Evolutionary conservation across 2,329 filamentous ascomycete genomes (phyloP).

Genomic region (Aspergillus ustus): DNA sequence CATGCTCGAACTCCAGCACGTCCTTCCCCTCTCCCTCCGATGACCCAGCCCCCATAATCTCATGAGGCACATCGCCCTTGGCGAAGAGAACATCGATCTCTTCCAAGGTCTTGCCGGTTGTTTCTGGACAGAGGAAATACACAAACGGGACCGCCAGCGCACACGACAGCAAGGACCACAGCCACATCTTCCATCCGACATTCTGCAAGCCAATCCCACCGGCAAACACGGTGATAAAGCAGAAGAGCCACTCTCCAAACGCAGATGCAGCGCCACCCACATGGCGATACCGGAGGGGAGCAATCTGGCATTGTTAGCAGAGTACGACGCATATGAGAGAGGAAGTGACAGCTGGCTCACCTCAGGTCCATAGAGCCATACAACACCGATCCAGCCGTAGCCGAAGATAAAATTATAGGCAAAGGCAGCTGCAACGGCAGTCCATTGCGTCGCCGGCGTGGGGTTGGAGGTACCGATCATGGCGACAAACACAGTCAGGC

Average conservation of each 20-base stretch:
- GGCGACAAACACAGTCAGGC: slow-evolving; percentile 1
- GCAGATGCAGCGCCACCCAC: slow-evolving; percentile 1
- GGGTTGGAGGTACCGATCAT: neutral
- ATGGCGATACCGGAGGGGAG: neutral
- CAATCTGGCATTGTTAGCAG: neutral
- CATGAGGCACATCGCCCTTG: neutral
- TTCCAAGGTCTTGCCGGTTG: neutral
- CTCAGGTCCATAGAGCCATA: slow-evolving; percentile 3
- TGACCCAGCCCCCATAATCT: neutral
- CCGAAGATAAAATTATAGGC: slow-evolving; percentile 8
- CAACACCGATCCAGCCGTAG: slow-evolving; percentile 7
- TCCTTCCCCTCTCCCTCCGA: neutral
- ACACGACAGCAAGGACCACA: slow-evolving; percentile 4
- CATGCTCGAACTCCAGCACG: neutral
- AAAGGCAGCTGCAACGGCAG: neutral
- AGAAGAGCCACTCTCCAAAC: slow-evolving; percentile 6
- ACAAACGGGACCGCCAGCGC: slow-evolving; percentile 1
- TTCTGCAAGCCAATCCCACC: slow-evolving; percentile 6
- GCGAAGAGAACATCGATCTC: slow-evolving; percentile 7
- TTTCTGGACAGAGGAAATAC: slow-evolving; percentile 7
- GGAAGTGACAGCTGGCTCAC: neutral
- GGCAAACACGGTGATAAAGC: slow-evolving; percentile 6
- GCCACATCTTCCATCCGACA: slow-evolving; percentile 10
- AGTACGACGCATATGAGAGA: too few species aligned
- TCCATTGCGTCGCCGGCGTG: neutral